Percentiles rank a stretch among this genome's conserved stretches.
phyloP scores from a whole-genome alignment of 1,139 yeast genomes.

The Yamadazyma taylorii region DNA sequence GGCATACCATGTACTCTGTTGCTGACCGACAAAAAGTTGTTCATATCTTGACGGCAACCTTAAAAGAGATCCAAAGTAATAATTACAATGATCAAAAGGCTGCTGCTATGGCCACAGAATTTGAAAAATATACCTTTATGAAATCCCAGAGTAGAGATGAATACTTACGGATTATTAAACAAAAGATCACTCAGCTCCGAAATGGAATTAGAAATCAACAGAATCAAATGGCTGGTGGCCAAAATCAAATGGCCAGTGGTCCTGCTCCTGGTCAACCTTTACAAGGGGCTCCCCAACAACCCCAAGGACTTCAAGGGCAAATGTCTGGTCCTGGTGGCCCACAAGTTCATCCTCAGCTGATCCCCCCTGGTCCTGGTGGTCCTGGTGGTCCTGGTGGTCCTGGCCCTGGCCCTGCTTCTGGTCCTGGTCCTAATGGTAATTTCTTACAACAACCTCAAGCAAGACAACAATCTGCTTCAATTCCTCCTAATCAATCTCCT shows the following conservation, averaged over 20 bases:
- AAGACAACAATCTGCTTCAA: conserved; percentile 42
- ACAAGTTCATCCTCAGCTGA: background rate
- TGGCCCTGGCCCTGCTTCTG: no score
- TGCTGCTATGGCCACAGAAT: conserved; percentile 44
- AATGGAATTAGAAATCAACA: conserved; percentile 17
- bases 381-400: background rate
- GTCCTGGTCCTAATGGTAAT: conserved; percentile 18
- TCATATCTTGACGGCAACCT: conserved; percentile 37
- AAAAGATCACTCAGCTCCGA: conserved; percentile 41
- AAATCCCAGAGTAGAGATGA: conserved; percentile 42
- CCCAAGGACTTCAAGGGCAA: background rate
- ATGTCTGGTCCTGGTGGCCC: conserved; percentile 1
- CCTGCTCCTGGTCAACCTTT: no score
- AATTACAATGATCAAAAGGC: conserved; percentile 41
- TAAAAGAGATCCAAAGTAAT: conserved; percentile 39
- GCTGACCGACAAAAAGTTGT: conserved; percentile 46
- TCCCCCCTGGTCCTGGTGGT: background rate
- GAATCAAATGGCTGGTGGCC: background rate
- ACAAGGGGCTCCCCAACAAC: background rate
- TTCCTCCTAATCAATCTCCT: conserved; percentile 27
- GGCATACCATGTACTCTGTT: conserved; percentile 43
- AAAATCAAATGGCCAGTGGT: no score
- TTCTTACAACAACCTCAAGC: conserved; percentile 53
- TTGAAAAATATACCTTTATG: conserved; percentile 44
- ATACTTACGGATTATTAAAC: conserved; percentile 38